Evolutionary conservation across 2,329 filamentous ascomycete species (phyloP).

Genomic region (Fusarium tuaranense): DNA sequence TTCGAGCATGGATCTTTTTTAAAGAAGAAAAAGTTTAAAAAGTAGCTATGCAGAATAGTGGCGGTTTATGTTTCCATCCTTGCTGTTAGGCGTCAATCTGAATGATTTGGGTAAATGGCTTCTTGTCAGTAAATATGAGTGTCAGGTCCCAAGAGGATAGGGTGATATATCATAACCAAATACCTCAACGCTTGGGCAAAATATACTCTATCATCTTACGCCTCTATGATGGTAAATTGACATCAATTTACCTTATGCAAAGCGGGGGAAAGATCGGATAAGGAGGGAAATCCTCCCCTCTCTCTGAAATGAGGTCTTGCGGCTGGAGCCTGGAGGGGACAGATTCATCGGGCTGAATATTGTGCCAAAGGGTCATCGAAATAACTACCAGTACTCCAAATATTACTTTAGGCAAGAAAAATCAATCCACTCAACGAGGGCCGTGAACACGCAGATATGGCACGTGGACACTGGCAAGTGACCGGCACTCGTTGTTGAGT

Average conservation of each 20-base stretch:
- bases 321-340: not conserved
- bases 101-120: not conserved
- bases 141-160: not conserved
- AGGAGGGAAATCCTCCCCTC: not conserved
- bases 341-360: not conserved
- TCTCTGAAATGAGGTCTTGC: not conserved
- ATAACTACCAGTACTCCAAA: too few relatives aligned
- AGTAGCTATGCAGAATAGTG: not conserved
- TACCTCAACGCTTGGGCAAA: not conserved
- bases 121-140: not conserved
- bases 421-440: not conserved
- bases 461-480: not conserved
- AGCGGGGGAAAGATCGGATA: not conserved
- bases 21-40: not conserved
- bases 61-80: not conserved
- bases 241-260: not conserved
- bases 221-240: not conserved
- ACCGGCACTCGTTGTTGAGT: not conserved
- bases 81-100: not conserved
- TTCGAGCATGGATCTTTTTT: not conserved
- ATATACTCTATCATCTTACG: not conserved
- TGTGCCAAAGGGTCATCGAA: not conserved
- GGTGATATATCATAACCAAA: not conserved
- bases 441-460: not conserved
- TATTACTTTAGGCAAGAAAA: not conserved